A percentile compares a stretch with the other conserved stretches of the same genome.
phyloP scores from a whole-genome alignment of 2,329 filamentous ascomycete species.

The Ophiostoma piceae region DNA sequence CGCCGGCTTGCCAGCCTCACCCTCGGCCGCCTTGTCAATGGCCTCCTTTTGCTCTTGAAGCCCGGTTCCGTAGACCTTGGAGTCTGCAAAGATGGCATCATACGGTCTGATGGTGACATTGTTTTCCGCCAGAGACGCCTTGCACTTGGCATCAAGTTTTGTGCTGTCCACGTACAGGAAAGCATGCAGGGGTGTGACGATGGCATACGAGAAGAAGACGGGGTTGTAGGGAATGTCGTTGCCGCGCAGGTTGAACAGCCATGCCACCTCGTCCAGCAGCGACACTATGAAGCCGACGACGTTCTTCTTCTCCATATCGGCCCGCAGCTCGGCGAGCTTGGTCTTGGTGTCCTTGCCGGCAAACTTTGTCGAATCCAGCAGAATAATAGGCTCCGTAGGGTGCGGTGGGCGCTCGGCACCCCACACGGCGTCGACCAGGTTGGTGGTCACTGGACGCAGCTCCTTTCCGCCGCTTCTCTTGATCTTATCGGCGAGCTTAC shows the following conservation, averaged over 20 bases:
- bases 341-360: constrained; percentile 75
- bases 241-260: constrained; percentile 96
- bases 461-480: constrained; percentile 77
- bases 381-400: constrained; percentile 69
- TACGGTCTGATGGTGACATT: constrained; percentile 77
- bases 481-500: constrained; percentile 78
- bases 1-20: constrained; percentile 26
- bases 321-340: constrained; percentile 82
- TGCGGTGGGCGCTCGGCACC: constrained; percentile 63
- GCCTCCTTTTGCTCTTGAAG: neutral
- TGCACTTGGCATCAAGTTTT: constrained; percentile 66
- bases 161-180: constrained; percentile 79
- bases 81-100: constrained; percentile 70
- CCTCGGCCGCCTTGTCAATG: constrained; percentile 26
- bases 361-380: constrained; percentile 62
- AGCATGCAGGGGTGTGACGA: constrained; percentile 70
- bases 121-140: constrained; percentile 62
- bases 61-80: constrained; percentile 53
- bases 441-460: constrained; percentile 68
- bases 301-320: constrained; percentile 87
- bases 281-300: constrained; percentile 82
- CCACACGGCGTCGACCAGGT: constrained; percentile 92
- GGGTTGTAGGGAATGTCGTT: constrained; percentile 97
- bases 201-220: constrained; percentile 95
- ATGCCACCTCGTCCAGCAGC: constrained; percentile 93